Conservation (phyloP, 768 basidiomycete species). For the Macrolepiota fuliginosa region DNA sequence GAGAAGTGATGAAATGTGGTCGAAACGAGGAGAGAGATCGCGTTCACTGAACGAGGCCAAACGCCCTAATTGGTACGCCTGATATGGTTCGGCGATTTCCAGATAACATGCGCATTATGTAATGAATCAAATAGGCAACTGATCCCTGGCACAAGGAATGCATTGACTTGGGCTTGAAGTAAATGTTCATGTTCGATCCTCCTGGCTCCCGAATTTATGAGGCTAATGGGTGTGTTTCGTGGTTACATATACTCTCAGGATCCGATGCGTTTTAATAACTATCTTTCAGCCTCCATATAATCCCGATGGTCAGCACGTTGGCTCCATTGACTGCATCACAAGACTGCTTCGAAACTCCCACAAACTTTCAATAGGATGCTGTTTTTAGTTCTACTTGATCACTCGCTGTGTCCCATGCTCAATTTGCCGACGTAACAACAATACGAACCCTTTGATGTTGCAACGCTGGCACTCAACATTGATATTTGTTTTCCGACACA, state of each 20-base stretch:
- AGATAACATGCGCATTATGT: slow-evolving; percentile 9
- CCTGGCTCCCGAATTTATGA: not conserved
- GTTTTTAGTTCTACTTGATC: not conserved
- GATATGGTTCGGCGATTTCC: slow-evolving; percentile 10
- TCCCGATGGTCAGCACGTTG: not conserved
- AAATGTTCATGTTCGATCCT: not conserved
- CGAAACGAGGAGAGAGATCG: slow-evolving; percentile 12
- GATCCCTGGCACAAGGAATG: too few relatives aligned
- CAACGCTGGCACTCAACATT: not conserved
- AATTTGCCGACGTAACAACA: not conserved
- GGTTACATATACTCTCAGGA: not conserved
- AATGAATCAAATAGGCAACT: not conserved
- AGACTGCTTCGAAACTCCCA: not conserved
- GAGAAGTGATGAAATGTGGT: slow-evolving; percentile 3
- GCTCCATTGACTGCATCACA: not conserved
- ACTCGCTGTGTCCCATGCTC: not conserved
- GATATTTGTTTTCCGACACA: not conserved
- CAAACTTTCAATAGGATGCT: not conserved
- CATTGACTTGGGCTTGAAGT: not conserved
- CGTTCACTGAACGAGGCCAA: slow-evolving; percentile 2
- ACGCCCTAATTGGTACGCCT: slow-evolving; percentile 1
- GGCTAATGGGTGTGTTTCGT: not conserved
- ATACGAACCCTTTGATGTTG: not conserved
- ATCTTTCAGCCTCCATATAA: not conserved
- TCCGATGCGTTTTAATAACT: not conserved